Percentiles rank a stretch among this genome's conserved stretches.
Conservation (phyloP, 23 red algal genomes). For the Gracilaria caudata region DNA sequence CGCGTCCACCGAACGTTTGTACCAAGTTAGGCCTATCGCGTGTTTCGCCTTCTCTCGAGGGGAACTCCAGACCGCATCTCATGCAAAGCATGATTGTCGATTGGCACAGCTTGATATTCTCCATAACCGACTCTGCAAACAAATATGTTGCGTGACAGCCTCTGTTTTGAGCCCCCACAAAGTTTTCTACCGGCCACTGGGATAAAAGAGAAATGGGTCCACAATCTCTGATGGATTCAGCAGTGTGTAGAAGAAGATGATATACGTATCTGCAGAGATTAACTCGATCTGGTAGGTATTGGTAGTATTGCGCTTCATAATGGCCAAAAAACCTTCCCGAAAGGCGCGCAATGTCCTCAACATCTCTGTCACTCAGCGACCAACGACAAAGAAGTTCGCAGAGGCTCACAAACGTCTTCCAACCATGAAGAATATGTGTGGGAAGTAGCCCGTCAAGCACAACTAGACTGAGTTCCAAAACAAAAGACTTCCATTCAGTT, state of each 20-base stretch:
- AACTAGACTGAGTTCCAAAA: background rate
- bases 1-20: background rate
- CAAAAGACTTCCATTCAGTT: conserved; percentile 30
- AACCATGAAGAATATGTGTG: background rate
- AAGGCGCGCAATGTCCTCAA: background rate
- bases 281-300: background rate
- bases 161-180: background rate
- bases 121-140: conserved; percentile 17
- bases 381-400: background rate
- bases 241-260: conserved; percentile 2
- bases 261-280: conserved; percentile 8
- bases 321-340: background rate
- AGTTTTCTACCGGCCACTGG: conserved; percentile 17
- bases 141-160: background rate
- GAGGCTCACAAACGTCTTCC: background rate
- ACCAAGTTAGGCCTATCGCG: background rate
- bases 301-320: background rate
- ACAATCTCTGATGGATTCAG: background rate
- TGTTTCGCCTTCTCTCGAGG: background rate
- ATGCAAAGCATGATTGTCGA: background rate
- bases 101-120: background rate
- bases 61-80: background rate
- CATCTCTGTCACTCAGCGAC: background rate
- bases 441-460: background rate
- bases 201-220: background rate